Evolutionary conservation across 257 asterid species (phyloP), one percentile per base, ranked within the genome.

Genomic region (Salvia miltiorrhiza): DNA sequence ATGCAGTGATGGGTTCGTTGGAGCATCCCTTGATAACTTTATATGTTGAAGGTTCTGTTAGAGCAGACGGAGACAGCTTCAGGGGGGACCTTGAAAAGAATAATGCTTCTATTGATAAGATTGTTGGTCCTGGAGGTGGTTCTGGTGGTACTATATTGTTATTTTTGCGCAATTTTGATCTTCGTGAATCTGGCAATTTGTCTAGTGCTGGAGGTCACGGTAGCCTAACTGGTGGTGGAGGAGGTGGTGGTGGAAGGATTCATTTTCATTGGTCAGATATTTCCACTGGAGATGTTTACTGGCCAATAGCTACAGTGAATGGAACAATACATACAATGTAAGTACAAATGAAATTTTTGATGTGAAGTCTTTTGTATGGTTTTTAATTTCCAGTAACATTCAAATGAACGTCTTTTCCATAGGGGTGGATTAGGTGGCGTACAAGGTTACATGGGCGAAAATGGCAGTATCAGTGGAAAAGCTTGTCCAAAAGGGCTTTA

Each of bases 161-260:
- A 72, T 94, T 89, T 79, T 72, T 92, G 85, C 90, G 74, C 40
- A 56, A 70, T 81, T 78, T 94, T 70, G 65, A 77, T 70, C 85
- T 94, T 67, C 78, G 81, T 50, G 83, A 64, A 24, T 73, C 85
- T 73, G 97, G 97, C 48, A 79, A 65, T 77, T 73, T 94, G 69
- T 87, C 99, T 68, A 89, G 92, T 81, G 81, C 69, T 74, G 99
- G 99, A 56, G 99, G 99, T 52, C 76, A 77, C 58, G 95, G 97
- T 75, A 85, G 92, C 79, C 76, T 75, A 65, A 53, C 73, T 63
- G 94, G 95, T 43, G 93, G 91, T 21, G 97, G 97, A 1, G 99
- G 97, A 1, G 99, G 99, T 2, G 99, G 99, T 40, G 99, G 99
- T 67, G 99, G 99, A 70, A 90, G 99, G 82, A 86, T 94, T 65